Percentiles rank a stretch among this genome's conserved stretches.
Conservation (phyloP, 345 rosid genomes). For the Salix purpurea region DNA sequence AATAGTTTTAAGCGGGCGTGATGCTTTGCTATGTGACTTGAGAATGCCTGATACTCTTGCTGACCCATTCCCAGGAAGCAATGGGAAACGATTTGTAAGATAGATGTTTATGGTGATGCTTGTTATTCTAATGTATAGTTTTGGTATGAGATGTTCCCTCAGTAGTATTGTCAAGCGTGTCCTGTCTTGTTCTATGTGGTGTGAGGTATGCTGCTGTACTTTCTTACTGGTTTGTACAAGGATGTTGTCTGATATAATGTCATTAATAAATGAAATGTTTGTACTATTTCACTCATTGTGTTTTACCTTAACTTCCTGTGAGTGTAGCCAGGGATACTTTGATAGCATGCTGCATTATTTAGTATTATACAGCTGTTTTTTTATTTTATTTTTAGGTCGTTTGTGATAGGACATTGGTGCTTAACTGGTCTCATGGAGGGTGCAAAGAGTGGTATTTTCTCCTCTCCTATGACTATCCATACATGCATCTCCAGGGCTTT, state of each 20-base stretch:
- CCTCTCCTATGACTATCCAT: too few relatives aligned
- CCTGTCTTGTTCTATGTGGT: constrained; percentile 7
- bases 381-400: background rate
- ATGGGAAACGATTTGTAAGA: constrained; percentile 23
- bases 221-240: constrained; percentile 12
- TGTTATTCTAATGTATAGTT: constrained; percentile 6
- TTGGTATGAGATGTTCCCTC: constrained; percentile 20
- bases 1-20: constrained; percentile 67
- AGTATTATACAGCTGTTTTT: too few relatives aligned
- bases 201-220: constrained; percentile 6
- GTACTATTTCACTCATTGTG: background rate
- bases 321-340: too few relatives aligned
- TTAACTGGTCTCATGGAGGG: background rate
- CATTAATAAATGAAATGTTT: constrained; percentile 7
- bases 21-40: constrained; percentile 77
- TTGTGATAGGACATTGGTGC: background rate
- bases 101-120: constrained; percentile 30
- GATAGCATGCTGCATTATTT: too few relatives aligned
- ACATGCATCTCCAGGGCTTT: background rate
- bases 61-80: constrained; percentile 26
- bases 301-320: background rate
- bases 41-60: constrained; percentile 39
- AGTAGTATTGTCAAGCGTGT: constrained; percentile 7
- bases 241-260: constrained; percentile 11
- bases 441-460: background rate